A percentile compares a stretch with the other conserved stretches of the same genome.
Conservation (phyloP, 2,329 filamentous ascomycete genomes). For the Pyrenochaeta sp. region DNA sequence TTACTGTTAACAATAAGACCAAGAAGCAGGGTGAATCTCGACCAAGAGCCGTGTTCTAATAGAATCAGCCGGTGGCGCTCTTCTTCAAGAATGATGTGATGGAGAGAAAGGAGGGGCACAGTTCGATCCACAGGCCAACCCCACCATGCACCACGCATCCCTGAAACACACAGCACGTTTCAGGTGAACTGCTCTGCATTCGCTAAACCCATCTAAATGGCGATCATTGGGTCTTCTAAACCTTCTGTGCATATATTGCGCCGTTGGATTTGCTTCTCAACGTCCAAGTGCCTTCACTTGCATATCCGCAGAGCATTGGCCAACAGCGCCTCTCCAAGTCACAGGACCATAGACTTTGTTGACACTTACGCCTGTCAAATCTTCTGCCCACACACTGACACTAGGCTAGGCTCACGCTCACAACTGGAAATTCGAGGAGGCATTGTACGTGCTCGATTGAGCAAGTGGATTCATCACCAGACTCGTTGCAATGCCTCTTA, state of each 20-base stretch:
- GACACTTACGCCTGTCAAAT: too few species aligned
- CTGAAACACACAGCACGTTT: conserved; percentile 26
- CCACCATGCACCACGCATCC: conserved; percentile 25
- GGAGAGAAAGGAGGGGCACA: conserved; percentile 29
- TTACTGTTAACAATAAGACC: not conserved
- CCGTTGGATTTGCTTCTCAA: not conserved
- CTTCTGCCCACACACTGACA: too few species aligned
- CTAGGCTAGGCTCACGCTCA: too few species aligned
- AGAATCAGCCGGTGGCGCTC: conserved; percentile 16
- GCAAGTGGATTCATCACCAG: too few species aligned
- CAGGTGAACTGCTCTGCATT: conserved; percentile 21
- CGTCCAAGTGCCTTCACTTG: too few species aligned
- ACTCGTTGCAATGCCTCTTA: too few species aligned
- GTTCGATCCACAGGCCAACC: conserved; percentile 22
- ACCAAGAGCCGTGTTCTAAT: conserved; percentile 2
- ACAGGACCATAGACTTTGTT: too few species aligned
- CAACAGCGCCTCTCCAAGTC: too few species aligned
- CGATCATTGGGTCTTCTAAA: conserved; percentile 7
- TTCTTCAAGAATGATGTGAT: conserved; percentile 22
- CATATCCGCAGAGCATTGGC: too few species aligned
- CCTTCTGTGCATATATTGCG: not conserved
- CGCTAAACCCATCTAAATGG: conserved; percentile 1
- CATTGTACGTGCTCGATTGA: too few species aligned
- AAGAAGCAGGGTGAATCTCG: not conserved
- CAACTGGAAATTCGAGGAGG: too few species aligned